Evolutionary conservation across 345 rosid species (phyloP).

Genomic region (Brassica carinata): DNA sequence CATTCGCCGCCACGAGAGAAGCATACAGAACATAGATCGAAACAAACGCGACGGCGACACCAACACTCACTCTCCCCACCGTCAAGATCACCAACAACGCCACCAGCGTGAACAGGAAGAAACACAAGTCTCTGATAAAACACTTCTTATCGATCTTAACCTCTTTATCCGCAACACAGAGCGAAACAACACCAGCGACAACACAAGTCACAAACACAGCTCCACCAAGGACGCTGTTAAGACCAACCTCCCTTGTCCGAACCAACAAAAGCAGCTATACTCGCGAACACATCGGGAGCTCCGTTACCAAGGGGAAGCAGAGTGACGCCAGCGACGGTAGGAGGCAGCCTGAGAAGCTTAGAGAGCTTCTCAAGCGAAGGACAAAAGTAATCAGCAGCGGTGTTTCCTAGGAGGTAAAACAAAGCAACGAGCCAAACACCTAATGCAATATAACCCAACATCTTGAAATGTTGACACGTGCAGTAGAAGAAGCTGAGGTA

Average conservation of each 20-base stretch:
- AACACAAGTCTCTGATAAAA: constrained; percentile 73
- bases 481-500: constrained; percentile 81
- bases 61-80: constrained; percentile 53
- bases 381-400: constrained; percentile 87
- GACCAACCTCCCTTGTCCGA: constrained; percentile 64
- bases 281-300: constrained; percentile 88
- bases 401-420: constrained; percentile 79
- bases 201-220: constrained; percentile 75
- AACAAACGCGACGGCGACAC: constrained; percentile 59
- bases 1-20: constrained; percentile 80
- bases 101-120: constrained; percentile 62
- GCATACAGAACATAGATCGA: constrained; percentile 74
- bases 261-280: constrained; percentile 78
- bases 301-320: constrained; percentile 87
- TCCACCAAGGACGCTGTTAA: constrained; percentile 82
- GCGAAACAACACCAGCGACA: constrained; percentile 76
- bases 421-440: constrained; percentile 72
- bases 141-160: constrained; percentile 66
- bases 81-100: constrained; percentile 60
- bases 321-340: constrained; percentile 83
- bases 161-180: constrained; percentile 43
- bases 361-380: constrained; percentile 76
- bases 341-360: constrained; percentile 67
- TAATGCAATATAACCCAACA: constrained; percentile 52
- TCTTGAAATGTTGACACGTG: constrained; percentile 47